phyloP scores from a whole-genome alignment of 768 basidiomycete genomes.

The Lactifluus echinatus region DNA sequence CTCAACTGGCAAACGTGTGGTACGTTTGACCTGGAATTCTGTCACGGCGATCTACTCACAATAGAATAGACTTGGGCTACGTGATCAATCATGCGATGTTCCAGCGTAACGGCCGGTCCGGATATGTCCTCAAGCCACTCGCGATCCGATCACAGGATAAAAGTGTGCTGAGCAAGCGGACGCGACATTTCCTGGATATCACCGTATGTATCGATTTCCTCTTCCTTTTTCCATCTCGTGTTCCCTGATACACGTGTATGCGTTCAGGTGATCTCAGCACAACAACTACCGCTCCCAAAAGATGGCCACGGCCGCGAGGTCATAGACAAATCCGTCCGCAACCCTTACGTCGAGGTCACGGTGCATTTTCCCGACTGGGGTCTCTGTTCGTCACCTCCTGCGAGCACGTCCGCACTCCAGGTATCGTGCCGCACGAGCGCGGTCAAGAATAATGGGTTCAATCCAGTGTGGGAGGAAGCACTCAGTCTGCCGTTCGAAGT shows the following conservation, averaged over 20 bases:
- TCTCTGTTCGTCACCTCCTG: conserved; percentile 26
- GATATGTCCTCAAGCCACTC: conserved; percentile 85
- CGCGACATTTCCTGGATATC: conserved; percentile 55
- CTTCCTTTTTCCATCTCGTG: neutral
- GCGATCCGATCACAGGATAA: conserved; percentile 62
- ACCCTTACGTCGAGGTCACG: conserved; percentile 78
- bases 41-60: neutral
- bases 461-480: conserved; percentile 77
- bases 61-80: conserved; percentile 65
- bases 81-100: conserved; percentile 97
- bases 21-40: conserved; percentile 30
- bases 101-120: conserved; percentile 76
- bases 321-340: conserved; percentile 44
- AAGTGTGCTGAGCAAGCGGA: conserved; percentile 42
- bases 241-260: neutral
- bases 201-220: conserved; percentile 34
- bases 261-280: conserved; percentile 68
- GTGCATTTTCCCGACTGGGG: conserved; percentile 70
- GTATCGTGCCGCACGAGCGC: conserved; percentile 49
- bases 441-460: conserved; percentile 86
- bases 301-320: conserved; percentile 56
- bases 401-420: conserved; percentile 33
- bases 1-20: conserved; percentile 98
- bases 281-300: conserved; percentile 74
- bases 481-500: conserved; percentile 68